Conservation (phyloP, 441 rosid species). For the Theobroma grandiflorum region DNA sequence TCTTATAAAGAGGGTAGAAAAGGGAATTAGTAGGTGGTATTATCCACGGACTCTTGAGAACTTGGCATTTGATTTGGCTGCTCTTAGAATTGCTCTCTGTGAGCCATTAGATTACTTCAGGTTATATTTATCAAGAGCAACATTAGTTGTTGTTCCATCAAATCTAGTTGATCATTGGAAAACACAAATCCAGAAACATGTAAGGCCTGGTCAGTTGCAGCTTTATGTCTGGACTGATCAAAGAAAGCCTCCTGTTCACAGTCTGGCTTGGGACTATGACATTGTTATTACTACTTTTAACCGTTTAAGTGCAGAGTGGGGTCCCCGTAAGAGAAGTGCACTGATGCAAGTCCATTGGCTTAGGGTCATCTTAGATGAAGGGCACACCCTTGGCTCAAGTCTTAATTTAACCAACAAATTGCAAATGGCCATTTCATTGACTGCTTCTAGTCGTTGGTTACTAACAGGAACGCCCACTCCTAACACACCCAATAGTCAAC, state of each 20-base stretch:
- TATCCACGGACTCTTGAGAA: conserved; percentile 75
- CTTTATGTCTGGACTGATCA: conserved; percentile 78
- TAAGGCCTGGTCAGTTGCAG: conserved; percentile 75
- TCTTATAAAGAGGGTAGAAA: conserved; percentile 67
- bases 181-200: conserved; percentile 87
- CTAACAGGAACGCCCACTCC: conserved; percentile 98
- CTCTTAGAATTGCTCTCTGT: conserved; percentile 79
- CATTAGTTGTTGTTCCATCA: conserved; percentile 86
- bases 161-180: conserved; percentile 94
- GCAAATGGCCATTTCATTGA: conserved; percentile 93
- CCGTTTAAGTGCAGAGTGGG: conserved; percentile 98
- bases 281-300: conserved; percentile 91
- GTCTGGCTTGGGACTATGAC: conserved; percentile 97
- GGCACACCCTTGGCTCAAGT: conserved; percentile 98
- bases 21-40: conserved; percentile 75
- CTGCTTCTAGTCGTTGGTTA: conserved; percentile 87
- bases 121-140: conserved; percentile 89
- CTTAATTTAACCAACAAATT: conserved; percentile 89
- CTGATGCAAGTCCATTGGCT: conserved; percentile 97
- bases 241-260: conserved; percentile 73
- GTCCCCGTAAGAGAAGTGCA: conserved; percentile 77
- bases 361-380: conserved; percentile 93
- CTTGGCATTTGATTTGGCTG: conserved; percentile 87
- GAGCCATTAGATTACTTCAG: conserved; percentile 81
- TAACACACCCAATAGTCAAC: conserved; percentile 86